Conservation (phyloP, 1,284 basidiomycete species). For the Sanghuangporus weigelae region DNA sequence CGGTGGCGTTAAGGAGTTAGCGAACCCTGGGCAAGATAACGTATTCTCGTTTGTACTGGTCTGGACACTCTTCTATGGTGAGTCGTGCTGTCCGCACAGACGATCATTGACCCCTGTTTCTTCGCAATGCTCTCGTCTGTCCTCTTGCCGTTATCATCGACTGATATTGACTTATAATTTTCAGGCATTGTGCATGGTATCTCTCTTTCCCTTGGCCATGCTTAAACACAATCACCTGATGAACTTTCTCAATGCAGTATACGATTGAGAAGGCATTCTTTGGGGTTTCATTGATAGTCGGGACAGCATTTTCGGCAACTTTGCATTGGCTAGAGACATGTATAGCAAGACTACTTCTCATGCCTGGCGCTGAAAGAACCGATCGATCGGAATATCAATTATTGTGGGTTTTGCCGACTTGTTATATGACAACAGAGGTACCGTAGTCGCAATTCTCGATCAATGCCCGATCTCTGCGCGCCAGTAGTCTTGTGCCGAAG, state of each 20-base stretch:
- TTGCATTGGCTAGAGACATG: not conserved
- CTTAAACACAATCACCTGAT: slow-evolving; percentile 7
- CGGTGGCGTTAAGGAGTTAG: slow-evolving; percentile 57
- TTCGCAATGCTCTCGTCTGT: not conserved
- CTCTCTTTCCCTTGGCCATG: not conserved
- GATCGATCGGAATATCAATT: not conserved
- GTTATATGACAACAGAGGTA: slow-evolving; percentile 7
- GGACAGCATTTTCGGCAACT: not conserved
- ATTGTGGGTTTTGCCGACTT: slow-evolving; percentile 3
- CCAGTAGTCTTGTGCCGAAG: not conserved
- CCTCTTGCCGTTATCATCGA: not conserved
- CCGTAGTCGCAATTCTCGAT: not conserved
- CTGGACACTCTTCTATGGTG: slow-evolving; percentile 88
- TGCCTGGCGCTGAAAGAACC: not conserved
- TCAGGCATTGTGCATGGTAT: slow-evolving; percentile 42
- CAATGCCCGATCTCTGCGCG: not conserved
- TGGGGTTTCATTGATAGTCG: not conserved
- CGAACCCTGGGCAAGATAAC: slow-evolving; percentile 83
- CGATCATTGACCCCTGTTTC: slow-evolving; percentile 10
- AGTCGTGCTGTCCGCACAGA: slow-evolving; percentile 27
- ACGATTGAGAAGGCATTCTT: slow-evolving; percentile 14
- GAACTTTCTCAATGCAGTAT: slow-evolving; percentile 16
- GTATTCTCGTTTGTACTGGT: slow-evolving; percentile 80
- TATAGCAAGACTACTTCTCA: not conserved
- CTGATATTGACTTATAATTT: not conserved